Conservation (phyloP, 495 filamentous ascomycete species). For the Neurospora sp. region DNA sequence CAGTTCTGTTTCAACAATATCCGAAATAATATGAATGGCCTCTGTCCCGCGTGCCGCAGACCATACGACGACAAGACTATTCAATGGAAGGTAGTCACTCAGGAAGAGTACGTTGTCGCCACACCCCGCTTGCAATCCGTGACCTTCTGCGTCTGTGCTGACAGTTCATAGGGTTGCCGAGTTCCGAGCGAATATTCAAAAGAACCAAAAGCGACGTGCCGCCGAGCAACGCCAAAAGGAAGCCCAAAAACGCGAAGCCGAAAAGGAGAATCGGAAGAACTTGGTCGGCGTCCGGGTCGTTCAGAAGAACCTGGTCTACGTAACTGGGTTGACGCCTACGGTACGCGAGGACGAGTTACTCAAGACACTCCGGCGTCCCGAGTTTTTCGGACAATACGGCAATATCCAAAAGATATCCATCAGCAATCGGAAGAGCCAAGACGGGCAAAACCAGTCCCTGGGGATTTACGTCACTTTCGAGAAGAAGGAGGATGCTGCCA, state of each 20-base stretch:
- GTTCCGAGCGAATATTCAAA: conserved; percentile 77
- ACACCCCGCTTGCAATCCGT: neutral
- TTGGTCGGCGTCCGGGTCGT: conserved; percentile 89
- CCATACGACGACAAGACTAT: conserved; percentile 94
- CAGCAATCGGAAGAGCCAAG: conserved; percentile 77
- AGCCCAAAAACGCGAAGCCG: conserved; percentile 88
- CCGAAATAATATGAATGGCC: conserved; percentile 85
- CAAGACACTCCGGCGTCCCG: conserved; percentile 70
- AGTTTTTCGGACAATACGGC: conserved; percentile 98
- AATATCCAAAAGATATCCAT: conserved; percentile 98
- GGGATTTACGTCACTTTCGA: conserved; percentile 97
- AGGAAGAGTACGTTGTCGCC: conserved; percentile 65
- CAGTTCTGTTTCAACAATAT: conserved; percentile 99
- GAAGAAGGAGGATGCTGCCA: conserved; percentile 72
- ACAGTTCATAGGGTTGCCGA: conserved; percentile 36
- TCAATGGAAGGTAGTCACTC: conserved; percentile 85
- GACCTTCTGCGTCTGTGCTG: conserved; percentile 9
- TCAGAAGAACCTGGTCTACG: conserved; percentile 97
- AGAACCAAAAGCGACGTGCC: conserved; percentile 84
- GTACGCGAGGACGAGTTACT: conserved; percentile 86
- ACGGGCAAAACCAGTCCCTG: conserved; percentile 62
- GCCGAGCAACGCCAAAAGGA: conserved; percentile 82
- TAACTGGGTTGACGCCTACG: conserved; percentile 84
- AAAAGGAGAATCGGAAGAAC: conserved; percentile 89
- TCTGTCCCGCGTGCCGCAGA: conserved; percentile 92